Base-by-base conservation (phyloP, 2,329 filamentous ascomycete genomes). In the Microcyclosporella mali region DNA sequence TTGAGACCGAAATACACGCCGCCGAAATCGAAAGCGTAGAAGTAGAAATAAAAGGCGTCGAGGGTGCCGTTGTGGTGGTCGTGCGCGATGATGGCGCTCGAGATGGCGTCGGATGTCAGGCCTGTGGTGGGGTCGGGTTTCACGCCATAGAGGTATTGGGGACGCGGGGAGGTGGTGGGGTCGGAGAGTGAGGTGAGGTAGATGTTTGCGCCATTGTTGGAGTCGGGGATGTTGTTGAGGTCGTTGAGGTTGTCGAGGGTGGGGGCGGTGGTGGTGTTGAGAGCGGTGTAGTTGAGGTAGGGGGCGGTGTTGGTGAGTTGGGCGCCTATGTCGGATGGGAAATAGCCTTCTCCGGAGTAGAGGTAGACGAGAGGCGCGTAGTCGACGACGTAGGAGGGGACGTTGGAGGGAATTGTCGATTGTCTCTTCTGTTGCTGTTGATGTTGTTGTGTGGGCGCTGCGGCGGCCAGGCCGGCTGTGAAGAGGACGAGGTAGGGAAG, bases 31-130 rank as follows among this genome's bases (percentile, higher is more conserved):
- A 71, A 77, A 16, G 75, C 70, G 46, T 53, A 53, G 52, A 80
- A 81, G 55, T 79, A 81, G 58, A 81, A 77, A 61, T 80, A 82
- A 55, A 80, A 82, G 0, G 71, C 78, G 63, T 82, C 77, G 2
- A 80, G 62, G 3, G 65, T 67, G 17, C 68, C 67, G 39, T 70
- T 63, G 0, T 71, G 74, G 46, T 79, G 77, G 50, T 81, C 70
- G 42, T 72, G 74, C 3, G 80, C 69, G 15, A 85, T 73, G 25
- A 84, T 70, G 0, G 69, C 68, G 29, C 69, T 70, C 3, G 71
- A 71, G 3, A 69, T 67, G 2, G 73, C 74, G 29, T 68, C 65
- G 1, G 68, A 59, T 0, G 74, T 80, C 43, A 71, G 69, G 6
- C 77, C 76, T 4, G 63, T 59, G 7, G 55, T 55, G 21, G 21